Percentiles rank a stretch among this genome's conserved stretches.
Evolutionary conservation across 257 asterid species (phyloP).

Genomic region (Haberlea rhodopensis): DNA sequence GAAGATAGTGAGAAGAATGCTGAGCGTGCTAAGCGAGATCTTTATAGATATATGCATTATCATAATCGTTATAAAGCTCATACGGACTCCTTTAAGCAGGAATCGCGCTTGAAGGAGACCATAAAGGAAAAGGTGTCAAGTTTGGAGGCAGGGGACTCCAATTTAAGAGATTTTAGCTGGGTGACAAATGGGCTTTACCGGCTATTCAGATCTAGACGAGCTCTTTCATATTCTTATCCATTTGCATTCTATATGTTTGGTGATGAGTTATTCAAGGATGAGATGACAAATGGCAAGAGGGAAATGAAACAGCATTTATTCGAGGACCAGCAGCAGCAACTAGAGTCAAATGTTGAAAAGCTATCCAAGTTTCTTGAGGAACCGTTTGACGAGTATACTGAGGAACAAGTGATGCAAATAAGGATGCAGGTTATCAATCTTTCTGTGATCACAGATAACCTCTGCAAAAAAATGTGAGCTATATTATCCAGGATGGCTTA

Average conservation of each 20-base stretch:
- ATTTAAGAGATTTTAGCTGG: slow-evolving; percentile 82
- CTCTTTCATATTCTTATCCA: slow-evolving; percentile 93
- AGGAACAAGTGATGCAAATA: slow-evolving; percentile 48
- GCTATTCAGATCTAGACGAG: slow-evolving; percentile 86
- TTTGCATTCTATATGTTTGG: slow-evolving; percentile 97
- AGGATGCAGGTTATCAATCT: slow-evolving; percentile 84
- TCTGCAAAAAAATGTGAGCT: slow-evolving; percentile 80
- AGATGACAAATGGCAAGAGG: slow-evolving; percentile 61
- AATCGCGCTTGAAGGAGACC: slow-evolving; percentile 62
- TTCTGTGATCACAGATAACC: slow-evolving; percentile 60
- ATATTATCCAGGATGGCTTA: slow-evolving; percentile 7
- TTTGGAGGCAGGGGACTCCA: slow-evolving; percentile 62
- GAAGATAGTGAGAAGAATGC: slow-evolving; percentile 62
- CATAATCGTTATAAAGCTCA: slow-evolving; percentile 91
- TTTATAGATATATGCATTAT: slow-evolving; percentile 85
- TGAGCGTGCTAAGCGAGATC: slow-evolving; percentile 77
- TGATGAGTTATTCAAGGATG: slow-evolving; percentile 73
- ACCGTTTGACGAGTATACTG: slow-evolving; percentile 64
- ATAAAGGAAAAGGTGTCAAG: slow-evolving; percentile 54
- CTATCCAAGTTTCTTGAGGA: slow-evolving; percentile 80
- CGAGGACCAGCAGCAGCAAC: slow-evolving; percentile 99
- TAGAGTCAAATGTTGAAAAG: slow-evolving; percentile 86
- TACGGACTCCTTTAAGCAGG: slow-evolving; percentile 78
- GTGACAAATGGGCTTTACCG: slow-evolving; percentile 73
- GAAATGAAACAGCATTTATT: slow-evolving; percentile 78